phyloP scores from a whole-genome alignment of 2,329 filamentous ascomycete species.

The Clonostachys solani region DNA sequence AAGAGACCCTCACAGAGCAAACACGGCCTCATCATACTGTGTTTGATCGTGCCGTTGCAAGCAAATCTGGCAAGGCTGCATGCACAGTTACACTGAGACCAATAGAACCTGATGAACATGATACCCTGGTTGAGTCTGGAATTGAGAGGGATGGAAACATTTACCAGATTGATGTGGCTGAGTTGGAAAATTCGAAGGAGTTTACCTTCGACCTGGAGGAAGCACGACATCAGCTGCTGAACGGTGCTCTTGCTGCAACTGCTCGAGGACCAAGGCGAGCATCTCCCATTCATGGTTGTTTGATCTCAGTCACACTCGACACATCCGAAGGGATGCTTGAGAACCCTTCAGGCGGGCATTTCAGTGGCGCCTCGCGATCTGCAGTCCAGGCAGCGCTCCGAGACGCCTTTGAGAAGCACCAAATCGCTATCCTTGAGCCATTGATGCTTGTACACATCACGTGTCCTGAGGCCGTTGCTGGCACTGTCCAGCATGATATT shows the following conservation, averaged over 20 bases:
- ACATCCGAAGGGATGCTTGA: conserved; percentile 45
- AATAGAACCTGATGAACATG: conserved; percentile 35
- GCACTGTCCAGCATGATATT: conserved; percentile 79
- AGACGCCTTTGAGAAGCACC: conserved; percentile 47
- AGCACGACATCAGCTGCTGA: conserved; percentile 60
- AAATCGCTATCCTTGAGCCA: conserved; percentile 77
- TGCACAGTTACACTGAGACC: conserved; percentile 68
- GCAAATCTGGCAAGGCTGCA: conserved; percentile 72
- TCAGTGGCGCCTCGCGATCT: conserved; percentile 56
- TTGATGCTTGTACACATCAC: conserved; percentile 88
- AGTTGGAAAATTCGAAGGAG: conserved; percentile 28
- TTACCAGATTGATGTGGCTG: conserved; percentile 49
- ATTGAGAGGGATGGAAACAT: conserved; percentile 67
- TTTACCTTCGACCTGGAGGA: conserved; percentile 39
- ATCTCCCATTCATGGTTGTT: conserved; percentile 75
- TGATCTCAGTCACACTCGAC: conserved; percentile 67
- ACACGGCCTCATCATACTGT: conserved; percentile 54
- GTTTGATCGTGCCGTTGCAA: conserved; percentile 77
- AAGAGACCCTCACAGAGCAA: conserved; percentile 67
- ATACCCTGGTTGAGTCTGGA: conserved; percentile 31
- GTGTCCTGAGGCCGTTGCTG: conserved; percentile 77
- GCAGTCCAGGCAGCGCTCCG: conserved; percentile 69
- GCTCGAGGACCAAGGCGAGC: conserved; percentile 78
- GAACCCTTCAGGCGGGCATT: conserved; percentile 63
- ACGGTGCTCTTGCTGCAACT: conserved; percentile 78